Conservation (phyloP, 2,329 filamentous ascomycete genomes). For the Coniochaeta prunicola region DNA sequence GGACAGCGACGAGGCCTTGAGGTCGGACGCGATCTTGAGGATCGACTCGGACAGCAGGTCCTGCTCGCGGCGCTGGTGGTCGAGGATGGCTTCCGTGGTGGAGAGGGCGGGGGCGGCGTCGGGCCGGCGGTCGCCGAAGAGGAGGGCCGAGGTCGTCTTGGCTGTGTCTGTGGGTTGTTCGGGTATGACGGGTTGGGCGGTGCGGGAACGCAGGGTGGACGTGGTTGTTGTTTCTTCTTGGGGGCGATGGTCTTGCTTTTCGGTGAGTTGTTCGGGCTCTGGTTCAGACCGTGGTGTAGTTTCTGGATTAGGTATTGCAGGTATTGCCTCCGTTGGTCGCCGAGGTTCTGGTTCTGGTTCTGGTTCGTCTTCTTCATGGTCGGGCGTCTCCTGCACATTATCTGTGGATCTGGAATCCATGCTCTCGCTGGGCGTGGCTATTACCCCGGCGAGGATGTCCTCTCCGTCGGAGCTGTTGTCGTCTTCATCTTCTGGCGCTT, state of each 20-base stretch:
- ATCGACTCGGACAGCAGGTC: constrained; percentile 75
- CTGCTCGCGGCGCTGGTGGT: constrained; percentile 73
- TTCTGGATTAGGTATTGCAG: neutral
- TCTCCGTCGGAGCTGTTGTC: constrained; percentile 46
- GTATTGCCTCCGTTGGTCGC: constrained; percentile 1
- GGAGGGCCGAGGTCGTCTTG: neutral
- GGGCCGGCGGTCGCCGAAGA: neutral
- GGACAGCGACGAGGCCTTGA: constrained; percentile 67
- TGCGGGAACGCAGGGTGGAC: constrained; percentile 25
- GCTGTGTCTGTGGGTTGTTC: constrained; percentile 1
- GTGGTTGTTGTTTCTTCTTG: constrained; percentile 17
- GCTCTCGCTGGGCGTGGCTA: constrained; percentile 48
- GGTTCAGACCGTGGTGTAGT: constrained; percentile 4
- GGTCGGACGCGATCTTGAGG: constrained; percentile 67
- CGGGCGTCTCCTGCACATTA: constrained; percentile 11
- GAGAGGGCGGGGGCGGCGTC: constrained; percentile 13
- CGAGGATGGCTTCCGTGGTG: constrained; percentile 64
- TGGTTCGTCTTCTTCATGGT: constrained; percentile 5
- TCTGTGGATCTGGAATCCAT: constrained; percentile 25
- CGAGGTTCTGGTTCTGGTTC: neutral
- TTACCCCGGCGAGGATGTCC: constrained; percentile 48
- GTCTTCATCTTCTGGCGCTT: constrained; percentile 16
- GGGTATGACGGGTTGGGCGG: constrained; percentile 2
- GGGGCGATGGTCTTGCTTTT: constrained; percentile 2
- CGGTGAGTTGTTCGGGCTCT: neutral